Evolutionary conservation across 495 filamentous ascomycete genomes (phyloP), one percentile per base, ranked within the genome.

Genomic region (Penicillium canariense): DNA sequence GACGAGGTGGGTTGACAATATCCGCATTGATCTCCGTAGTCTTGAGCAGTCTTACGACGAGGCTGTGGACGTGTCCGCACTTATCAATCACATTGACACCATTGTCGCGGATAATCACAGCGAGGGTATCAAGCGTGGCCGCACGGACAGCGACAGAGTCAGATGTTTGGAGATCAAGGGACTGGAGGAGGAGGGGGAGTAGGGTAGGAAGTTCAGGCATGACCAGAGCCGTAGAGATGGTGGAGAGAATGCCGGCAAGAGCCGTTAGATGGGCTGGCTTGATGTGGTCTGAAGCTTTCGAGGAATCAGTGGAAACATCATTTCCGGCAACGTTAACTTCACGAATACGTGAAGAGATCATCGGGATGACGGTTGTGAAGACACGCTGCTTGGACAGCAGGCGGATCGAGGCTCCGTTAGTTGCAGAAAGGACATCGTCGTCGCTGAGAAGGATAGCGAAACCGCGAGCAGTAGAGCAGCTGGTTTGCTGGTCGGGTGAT

Each of bases 131-230:
- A 30, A 90, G 78, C 2, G 85, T 86, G 23, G 84, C 83, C 31
- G 78, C 70, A 54, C 87, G 84, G 26, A 88, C 78, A n/a, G 73
- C 66, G 4, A 74, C 63, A 12, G 73, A 71, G 49, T 79, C 69
- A 11, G 67, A 55, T 5, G 80, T 72, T 47, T 75, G 68, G 31
- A 89, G 78, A 52, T 89, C 85, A n/a, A 90, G 75, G 43, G 74
- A 81, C 62, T 89, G 87, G 3, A 90, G 77, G 38, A 90, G 79
- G n/a, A 88, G 77, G 0, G 87, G 84, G 5, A 84, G 71, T 17
- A 90, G 71, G 15, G 74, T 75, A 17, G 74, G 74, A 9, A 90
- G 73, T 58, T 84, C 78, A 1, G 82, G 77, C 57, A 82, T 75
- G 18, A 88, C 79, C 38, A 90, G 73, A 15, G 68, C 56, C 20